A percentile compares a stretch with the other conserved stretches of the same genome.
Conservation (phyloP, 441 rosid species). For the Raphanus hybrid region DNA sequence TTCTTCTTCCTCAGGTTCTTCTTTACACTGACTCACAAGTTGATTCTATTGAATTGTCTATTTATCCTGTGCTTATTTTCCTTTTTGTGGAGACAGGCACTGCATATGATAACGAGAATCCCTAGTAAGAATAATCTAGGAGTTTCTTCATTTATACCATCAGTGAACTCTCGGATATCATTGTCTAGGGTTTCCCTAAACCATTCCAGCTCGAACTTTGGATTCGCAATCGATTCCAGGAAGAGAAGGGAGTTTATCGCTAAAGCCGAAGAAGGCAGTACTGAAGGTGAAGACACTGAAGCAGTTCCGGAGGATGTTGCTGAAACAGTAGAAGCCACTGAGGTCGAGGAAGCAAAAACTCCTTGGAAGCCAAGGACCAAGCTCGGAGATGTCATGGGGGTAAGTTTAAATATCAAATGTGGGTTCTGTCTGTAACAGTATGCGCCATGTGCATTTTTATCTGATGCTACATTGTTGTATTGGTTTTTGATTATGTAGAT, state of each 20-base stretch:
- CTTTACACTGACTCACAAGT: not conserved
- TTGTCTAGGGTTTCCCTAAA: constrained; percentile 40
- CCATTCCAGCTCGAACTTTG: constrained; percentile 40
- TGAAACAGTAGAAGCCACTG: constrained; percentile 45
- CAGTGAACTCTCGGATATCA: constrained; percentile 31
- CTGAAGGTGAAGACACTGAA: constrained; percentile 45
- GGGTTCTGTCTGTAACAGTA: too few relatives aligned
- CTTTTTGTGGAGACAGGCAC: constrained; percentile 42
- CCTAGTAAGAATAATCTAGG: constrained; percentile 49
- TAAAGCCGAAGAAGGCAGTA: constrained; percentile 59
- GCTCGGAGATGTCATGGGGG: constrained; percentile 94
- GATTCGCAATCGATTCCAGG: constrained; percentile 33
- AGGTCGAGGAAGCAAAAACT: constrained; percentile 46
- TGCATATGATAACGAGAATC: constrained; percentile 54
- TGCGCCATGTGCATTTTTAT: not conserved
- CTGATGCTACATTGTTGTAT: constrained; percentile 3
- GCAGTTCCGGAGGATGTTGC: constrained; percentile 27
- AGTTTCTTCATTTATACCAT: constrained; percentile 46
- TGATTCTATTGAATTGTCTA: not conserved
- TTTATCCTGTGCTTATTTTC: not conserved
- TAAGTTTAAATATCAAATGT: constrained; percentile 35
- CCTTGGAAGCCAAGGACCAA: constrained; percentile 57
- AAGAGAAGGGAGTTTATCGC: constrained; percentile 52
- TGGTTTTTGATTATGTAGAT: constrained; percentile 49
- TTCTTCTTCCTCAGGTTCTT: constrained; percentile 73